Percentiles rank a stretch among this genome's conserved stretches.
Conservation (phyloP, 2,329 filamentous ascomycete species). For the Celoporthe dispersa region DNA sequence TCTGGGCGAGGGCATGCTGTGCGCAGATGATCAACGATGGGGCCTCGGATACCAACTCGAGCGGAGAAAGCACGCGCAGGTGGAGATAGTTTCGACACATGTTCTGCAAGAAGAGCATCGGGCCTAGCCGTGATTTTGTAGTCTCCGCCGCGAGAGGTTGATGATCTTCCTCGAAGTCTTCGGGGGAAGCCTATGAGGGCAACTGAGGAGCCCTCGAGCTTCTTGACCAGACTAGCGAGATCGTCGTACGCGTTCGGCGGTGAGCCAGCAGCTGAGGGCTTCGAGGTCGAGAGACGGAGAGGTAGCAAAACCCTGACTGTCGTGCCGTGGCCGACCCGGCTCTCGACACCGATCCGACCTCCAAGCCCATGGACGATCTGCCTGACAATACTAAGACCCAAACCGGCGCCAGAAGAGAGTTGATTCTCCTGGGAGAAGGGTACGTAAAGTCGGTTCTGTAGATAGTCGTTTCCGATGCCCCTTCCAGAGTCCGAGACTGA, state of each 20-base stretch:
- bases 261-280: background rate
- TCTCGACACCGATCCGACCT: constrained; percentile 64
- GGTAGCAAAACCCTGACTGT: constrained; percentile 32
- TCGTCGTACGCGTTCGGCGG: background rate
- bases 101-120: background rate
- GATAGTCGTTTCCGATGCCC: constrained; percentile 67
- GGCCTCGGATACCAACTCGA: constrained; percentile 1
- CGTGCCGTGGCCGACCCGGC: constrained; percentile 41
- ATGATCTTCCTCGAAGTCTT: constrained; percentile 3
- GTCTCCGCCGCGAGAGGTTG: background rate
- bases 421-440: constrained; percentile 69
- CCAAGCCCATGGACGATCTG: constrained; percentile 62
- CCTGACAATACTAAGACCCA: constrained; percentile 69
- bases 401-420: constrained; percentile 62
- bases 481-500: constrained; percentile 66
- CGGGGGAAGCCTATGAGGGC: constrained; percentile 16
- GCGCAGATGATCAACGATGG: constrained; percentile 21
- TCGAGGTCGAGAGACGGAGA: constrained; percentile 4
- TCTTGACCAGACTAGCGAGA: background rate
- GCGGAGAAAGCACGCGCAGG: constrained; percentile 9
- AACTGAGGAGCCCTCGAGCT: constrained; percentile 9
- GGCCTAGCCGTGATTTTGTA: background rate
- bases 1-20: constrained; percentile 11
- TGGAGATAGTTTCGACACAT: constrained; percentile 13
- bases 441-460: constrained; percentile 63